A percentile compares a stretch with the other conserved stretches of the same genome.
Conservation (phyloP, 2,329 filamentous ascomycete species). For the Hypomyces rosellus region DNA sequence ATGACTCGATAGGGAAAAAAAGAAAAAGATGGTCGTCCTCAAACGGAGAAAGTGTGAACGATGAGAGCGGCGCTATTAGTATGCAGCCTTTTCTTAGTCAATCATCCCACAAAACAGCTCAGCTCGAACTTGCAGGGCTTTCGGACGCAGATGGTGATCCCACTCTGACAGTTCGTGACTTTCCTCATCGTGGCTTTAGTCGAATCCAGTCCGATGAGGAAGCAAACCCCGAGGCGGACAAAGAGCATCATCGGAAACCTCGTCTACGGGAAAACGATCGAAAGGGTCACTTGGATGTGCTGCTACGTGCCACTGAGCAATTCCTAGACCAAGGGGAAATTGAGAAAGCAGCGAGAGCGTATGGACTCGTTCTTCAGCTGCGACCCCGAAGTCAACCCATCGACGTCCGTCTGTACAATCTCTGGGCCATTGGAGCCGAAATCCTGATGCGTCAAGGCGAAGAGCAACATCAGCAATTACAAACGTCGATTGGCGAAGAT, state of each 20-base stretch:
- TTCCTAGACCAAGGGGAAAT: constrained; percentile 68
- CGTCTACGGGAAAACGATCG: constrained; percentile 15
- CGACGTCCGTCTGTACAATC: constrained; percentile 61
- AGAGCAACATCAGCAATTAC: constrained; percentile 17
- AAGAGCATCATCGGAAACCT: constrained; percentile 3
- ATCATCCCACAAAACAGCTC: constrained; percentile 38
- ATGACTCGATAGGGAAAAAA: too few relatives aligned
- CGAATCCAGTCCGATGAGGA: background rate
- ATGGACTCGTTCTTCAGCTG: constrained; percentile 64
- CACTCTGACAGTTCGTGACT: constrained; percentile 35
- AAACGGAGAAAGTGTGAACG: too few relatives aligned
- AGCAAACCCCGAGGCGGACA: background rate
- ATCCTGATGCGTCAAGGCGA: constrained; percentile 62
- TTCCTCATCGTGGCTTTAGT: constrained; percentile 42
- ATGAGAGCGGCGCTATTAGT: too few relatives aligned
- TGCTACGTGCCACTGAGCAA: constrained; percentile 65
- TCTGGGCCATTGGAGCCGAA: constrained; percentile 83
- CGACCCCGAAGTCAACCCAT: constrained; percentile 36
- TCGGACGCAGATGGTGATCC: constrained; percentile 38
- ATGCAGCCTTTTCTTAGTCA: constrained; percentile 36
- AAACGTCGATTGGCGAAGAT: background rate
- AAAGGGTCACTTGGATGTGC: constrained; percentile 52
- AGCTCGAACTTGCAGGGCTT: constrained; percentile 50
- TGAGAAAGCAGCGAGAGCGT: constrained; percentile 64
- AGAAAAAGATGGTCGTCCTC: too few relatives aligned